Evolutionary conservation across 1,139 yeast species (phyloP).

Genomic region (Hansenula lynferdii): DNA sequence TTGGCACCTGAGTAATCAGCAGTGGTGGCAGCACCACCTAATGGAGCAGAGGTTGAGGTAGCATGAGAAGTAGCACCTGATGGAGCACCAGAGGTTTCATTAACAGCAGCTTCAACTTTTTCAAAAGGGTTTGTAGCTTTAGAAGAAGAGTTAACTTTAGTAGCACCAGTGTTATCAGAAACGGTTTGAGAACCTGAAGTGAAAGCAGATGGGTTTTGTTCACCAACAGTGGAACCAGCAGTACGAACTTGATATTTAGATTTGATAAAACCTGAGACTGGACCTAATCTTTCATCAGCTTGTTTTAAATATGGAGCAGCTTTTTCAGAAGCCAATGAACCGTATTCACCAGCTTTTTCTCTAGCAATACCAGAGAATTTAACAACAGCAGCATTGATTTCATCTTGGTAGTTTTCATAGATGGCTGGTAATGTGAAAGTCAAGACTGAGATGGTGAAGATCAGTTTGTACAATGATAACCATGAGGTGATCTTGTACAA

Average conservation of each 20-base stretch:
- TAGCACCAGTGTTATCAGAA: slow-evolving; percentile 16
- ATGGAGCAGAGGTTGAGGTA: no score
- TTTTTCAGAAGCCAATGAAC: slow-evolving; percentile 49
- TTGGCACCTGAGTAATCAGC: slow-evolving; percentile 10
- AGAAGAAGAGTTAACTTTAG: slow-evolving; percentile 2
- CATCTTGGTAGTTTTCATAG: slow-evolving; percentile 69
- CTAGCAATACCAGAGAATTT: slow-evolving; percentile 52
- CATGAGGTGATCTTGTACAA: slow-evolving; percentile 71
- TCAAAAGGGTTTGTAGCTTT: slow-evolving; percentile 6
- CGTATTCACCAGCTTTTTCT: slow-evolving; percentile 48
- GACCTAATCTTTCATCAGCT: slow-evolving; percentile 57
- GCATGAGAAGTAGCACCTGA: slow-evolving; percentile 1
- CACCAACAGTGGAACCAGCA: slow-evolving; percentile 65
- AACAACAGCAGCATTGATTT: slow-evolving; percentile 72
- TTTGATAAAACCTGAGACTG: slow-evolving; percentile 53
- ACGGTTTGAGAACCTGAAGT: slow-evolving; percentile 22
- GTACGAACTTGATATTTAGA: slow-evolving; percentile 62
- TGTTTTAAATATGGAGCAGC: slow-evolving; percentile 37
- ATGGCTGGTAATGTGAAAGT: slow-evolving; percentile 75
- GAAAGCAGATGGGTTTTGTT: slow-evolving; percentile 26
- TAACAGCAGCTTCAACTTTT: slow-evolving; percentile 19
- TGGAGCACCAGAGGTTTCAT: slow-evolving; percentile 1
- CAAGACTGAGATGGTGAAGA: slow-evolving; percentile 50
- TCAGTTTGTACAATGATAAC: slow-evolving; percentile 69
- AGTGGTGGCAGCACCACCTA: slow-evolving; percentile 36